Conservation (phyloP, 345 rosid species). For the Camelina hispida region DNA sequence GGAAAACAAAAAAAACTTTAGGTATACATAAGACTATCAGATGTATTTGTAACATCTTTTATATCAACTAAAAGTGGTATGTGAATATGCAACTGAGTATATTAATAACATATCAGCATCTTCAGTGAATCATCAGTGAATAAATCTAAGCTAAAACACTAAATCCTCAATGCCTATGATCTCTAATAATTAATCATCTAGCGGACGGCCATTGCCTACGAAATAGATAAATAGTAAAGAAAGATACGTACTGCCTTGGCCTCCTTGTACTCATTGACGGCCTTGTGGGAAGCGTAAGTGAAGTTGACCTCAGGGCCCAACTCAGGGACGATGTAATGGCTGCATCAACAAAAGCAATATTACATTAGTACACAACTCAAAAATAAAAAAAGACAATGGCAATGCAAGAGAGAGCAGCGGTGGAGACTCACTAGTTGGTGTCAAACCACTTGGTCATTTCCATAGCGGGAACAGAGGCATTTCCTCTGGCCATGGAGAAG, state of each 20-base stretch:
- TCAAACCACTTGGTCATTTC: constrained; percentile 99
- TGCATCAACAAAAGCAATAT: constrained; percentile 42
- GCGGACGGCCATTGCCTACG: not conserved
- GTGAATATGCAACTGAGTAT: not conserved
- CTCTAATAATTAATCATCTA: not conserved
- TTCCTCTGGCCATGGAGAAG: constrained; percentile 99
- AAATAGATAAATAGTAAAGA: constrained; percentile 26
- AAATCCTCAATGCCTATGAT: constrained; percentile 4
- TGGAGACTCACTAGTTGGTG: constrained; percentile 95
- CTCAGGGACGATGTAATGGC: constrained; percentile 97
- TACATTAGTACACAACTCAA: constrained; percentile 18
- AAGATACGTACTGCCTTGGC: constrained; percentile 82
- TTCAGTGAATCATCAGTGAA: not conserved
- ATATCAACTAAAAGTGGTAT: not conserved
- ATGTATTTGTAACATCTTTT: not conserved
- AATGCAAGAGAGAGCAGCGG: not conserved
- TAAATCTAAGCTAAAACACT: constrained; percentile 8
- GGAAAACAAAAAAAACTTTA: not conserved
- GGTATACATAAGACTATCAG: not conserved
- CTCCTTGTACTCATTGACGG: constrained; percentile 90
- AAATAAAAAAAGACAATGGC: not conserved
- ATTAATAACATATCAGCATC: constrained; percentile 6
- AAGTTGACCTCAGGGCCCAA: constrained; percentile 92
- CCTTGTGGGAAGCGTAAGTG: constrained; percentile 97
- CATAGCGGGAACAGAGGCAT: constrained; percentile 97